A percentile compares a stretch with the other conserved stretches of the same genome.
Evolutionary conservation across 345 rosid species (phyloP).

Genomic region (Pistacia atlantica): DNA sequence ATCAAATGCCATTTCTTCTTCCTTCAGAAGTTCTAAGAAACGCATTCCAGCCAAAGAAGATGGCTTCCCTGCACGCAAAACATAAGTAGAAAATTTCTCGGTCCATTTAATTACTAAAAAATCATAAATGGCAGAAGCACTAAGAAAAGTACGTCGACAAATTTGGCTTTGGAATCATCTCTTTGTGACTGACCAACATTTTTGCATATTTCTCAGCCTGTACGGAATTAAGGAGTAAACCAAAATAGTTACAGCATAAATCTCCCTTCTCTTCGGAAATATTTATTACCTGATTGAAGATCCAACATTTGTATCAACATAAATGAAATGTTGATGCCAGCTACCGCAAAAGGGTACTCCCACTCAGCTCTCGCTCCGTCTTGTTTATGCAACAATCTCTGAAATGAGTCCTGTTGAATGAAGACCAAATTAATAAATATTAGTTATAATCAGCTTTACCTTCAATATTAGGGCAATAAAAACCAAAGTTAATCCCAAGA

Average conservation of each 20-base stretch:
- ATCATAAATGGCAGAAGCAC: not conserved
- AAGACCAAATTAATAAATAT: constrained; percentile 3
- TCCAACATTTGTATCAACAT: constrained; percentile 86
- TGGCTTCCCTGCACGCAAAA: constrained; percentile 65
- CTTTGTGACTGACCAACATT: not conserved
- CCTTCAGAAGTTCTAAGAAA: constrained; percentile 63
- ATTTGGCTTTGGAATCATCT: not conserved
- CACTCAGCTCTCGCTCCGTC: constrained; percentile 90
- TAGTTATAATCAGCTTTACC: not conserved
- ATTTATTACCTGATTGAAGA: constrained; percentile 71
- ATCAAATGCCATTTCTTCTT: constrained; percentile 88
- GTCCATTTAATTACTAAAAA: not conserved
- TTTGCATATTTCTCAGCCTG: not conserved
- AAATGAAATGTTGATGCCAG: constrained; percentile 95
- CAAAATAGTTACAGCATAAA: not conserved
- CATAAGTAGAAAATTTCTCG: not conserved
- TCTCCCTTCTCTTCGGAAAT: constrained; percentile 6
- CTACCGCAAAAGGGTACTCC: constrained; percentile 99
- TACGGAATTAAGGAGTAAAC: not conserved
- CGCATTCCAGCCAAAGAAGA: constrained; percentile 60
- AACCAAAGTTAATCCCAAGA: not conserved
- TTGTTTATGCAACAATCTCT: constrained; percentile 73
- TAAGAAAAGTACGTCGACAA: not conserved
- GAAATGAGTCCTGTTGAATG: constrained; percentile 67
- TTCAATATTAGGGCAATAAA: not conserved